phyloP scores from a whole-genome alignment of 805 yeast genomes.

The Cephaloascus fragrans region DNA sequence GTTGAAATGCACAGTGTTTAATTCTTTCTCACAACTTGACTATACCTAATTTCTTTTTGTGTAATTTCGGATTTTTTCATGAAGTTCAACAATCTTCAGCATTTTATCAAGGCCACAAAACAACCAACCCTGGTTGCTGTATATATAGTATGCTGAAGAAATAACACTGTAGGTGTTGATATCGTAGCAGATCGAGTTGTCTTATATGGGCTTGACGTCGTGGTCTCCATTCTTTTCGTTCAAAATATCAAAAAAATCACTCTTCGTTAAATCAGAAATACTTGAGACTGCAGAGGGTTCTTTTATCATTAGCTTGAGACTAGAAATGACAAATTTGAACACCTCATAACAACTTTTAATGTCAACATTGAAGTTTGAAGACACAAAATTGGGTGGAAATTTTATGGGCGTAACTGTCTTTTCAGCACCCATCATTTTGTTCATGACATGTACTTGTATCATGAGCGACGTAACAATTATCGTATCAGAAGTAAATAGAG shows the following conservation, averaged over 20 bases:
- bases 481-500: not conserved
- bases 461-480: not conserved
- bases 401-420: not conserved
- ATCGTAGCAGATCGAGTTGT: no score
- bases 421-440: not conserved
- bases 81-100: no score
- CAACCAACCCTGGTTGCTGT: no score
- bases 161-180: no score
- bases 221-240: no score
- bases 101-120: no score
- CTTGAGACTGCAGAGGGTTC: not conserved
- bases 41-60: not conserved
- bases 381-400: not conserved
- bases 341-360: not conserved
- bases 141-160: no score
- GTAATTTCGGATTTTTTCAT: no score
- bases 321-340: not conserved
- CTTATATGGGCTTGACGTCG: no score
- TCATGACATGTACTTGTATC: not conserved
- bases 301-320: not conserved
- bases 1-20: no score
- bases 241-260: slow-evolving; percentile 21
- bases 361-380: not conserved
- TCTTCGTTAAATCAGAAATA: slow-evolving; percentile 18
- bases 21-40: not conserved